phyloP scores from a whole-genome alignment of 192 early-diverging fungal species.

The Coemansia sp. region DNA sequence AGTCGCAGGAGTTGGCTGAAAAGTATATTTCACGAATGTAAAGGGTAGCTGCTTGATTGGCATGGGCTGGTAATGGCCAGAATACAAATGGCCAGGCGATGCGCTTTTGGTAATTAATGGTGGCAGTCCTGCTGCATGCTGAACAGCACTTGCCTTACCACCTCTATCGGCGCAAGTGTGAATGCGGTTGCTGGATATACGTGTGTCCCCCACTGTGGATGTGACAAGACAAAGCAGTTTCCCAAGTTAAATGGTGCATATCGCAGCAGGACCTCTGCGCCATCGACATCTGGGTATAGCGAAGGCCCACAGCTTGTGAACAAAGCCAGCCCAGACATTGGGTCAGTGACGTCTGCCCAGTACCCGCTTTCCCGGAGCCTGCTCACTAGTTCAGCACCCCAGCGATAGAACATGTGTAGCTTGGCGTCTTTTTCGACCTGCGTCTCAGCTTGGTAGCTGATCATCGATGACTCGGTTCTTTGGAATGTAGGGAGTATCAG shows the following conservation, averaged over 20 bases:
- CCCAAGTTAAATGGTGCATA: conserved; percentile 78
- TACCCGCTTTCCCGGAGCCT: conserved; percentile 58
- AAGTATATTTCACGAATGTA: background rate
- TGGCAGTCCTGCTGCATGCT: conserved; percentile 19
- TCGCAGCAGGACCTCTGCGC: conserved; percentile 67
- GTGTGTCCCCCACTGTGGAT: conserved; percentile 87
- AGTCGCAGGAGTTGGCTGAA: background rate
- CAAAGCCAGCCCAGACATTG: conserved; percentile 74
- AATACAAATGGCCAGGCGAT: background rate
- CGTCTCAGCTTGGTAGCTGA: conserved; percentile 65
- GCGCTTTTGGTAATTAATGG: background rate
- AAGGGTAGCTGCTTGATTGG: background rate
- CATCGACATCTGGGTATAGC: conserved; percentile 89
- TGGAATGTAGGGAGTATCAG: conserved; percentile 83
- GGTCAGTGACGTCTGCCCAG: conserved; percentile 93
- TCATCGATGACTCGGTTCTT: conserved; percentile 70
- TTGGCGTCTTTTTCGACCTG: conserved; percentile 80
- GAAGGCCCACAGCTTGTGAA: conserved; percentile 68
- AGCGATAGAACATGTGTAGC: conserved; percentile 77
- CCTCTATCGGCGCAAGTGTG: conserved; percentile 67
- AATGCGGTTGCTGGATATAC: conserved; percentile 89
- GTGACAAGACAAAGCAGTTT: conserved; percentile 79
- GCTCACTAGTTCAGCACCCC: conserved; percentile 61
- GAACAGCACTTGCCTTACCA: conserved; percentile 28
- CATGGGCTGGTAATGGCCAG: background rate